Evolutionary conservation across 208 protist species (phyloP), one percentile per base, ranked within the genome.

Genomic region (Trypanosomatidae sp.): DNA sequence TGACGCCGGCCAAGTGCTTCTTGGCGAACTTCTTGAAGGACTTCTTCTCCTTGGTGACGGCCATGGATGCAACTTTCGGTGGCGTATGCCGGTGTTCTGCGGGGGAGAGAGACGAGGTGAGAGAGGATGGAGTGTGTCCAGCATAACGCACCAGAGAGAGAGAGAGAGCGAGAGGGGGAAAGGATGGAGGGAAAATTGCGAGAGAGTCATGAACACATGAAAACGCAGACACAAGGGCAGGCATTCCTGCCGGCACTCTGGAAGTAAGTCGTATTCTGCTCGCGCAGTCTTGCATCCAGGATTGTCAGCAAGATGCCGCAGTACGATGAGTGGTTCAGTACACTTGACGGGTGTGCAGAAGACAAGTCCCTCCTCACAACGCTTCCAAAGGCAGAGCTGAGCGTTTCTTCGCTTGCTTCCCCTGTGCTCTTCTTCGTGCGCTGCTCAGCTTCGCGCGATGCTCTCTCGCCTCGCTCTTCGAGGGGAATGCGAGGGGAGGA

Each of bases 1-100:
- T 97, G 56, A 95, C 89, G 47, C 80, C 82, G 22, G 93, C 90
- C 73, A 97, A 82, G 71, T 97, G 93, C 74, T 97, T 97, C 86
- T 93, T 94, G 62, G 93, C 91, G 76, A 90, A 97, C 82, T 95
- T 97, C 80, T 95, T 95, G 69, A 95, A 97, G 19, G 90, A 95
- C 78, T 97, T 97, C 84, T 95, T 97, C 66, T 91, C 91, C 69
- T 97, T 97, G 12, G 74, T 83, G 19, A 77, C 74, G 28, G 84
- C 79, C 90, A 94, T 96, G 8, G 22, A 62, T 50, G 36, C 39
- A 30, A 30, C 22, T 22, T 41, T 6, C 0, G 25, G 36, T 44
- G 15, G 44, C 33, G 41, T 53, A 22, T 68, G 36, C 15, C 5
- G 3, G 41, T 66, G 41, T 52, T n/a, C 25, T 25, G 28, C 7